Conservation (phyloP, 805 yeast species). For the Dipodascus geniculatus region DNA sequence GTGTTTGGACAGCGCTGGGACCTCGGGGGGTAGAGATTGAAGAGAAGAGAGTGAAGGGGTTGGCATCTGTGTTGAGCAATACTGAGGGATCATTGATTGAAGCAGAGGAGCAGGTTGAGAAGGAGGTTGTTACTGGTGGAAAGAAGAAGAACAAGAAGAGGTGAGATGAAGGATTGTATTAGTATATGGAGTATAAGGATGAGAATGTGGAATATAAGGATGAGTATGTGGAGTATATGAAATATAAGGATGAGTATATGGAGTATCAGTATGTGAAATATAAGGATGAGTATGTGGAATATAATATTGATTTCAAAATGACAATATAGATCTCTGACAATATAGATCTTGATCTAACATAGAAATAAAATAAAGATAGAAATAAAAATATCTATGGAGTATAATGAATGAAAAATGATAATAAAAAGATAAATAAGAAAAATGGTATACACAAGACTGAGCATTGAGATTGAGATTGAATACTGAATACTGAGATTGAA, state of each 20-base stretch:
- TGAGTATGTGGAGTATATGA: background rate
- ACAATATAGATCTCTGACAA: background rate
- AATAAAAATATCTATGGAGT: background rate
- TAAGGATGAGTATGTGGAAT: background rate
- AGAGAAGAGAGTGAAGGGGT: slow-evolving; percentile 16
- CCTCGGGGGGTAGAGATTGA: slow-evolving; percentile 22
- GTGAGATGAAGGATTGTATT: background rate
- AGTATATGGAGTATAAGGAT: background rate
- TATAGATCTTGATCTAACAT: background rate
- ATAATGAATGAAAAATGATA: background rate
- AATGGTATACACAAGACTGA: background rate
- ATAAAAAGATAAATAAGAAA: too few relatives aligned
- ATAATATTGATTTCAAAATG: background rate
- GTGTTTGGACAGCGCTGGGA: slow-evolving; percentile 62
- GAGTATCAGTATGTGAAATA: background rate
- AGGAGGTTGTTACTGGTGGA: slow-evolving; percentile 7
- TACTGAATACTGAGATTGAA: too few relatives aligned
- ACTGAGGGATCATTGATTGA: slow-evolving; percentile 15
- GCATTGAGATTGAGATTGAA: background rate
- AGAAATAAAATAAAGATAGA: too few relatives aligned
- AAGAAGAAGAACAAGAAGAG: slow-evolving; percentile 18
- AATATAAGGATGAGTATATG: background rate
- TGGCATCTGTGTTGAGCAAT: slow-evolving; percentile 23
- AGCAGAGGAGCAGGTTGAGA: slow-evolving; percentile 3
- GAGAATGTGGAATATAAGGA: background rate